A percentile compares a stretch with the other conserved stretches of the same genome.
Conservation (phyloP, 768 basidiomycete species). For the Naganishia randhawae region DNA sequence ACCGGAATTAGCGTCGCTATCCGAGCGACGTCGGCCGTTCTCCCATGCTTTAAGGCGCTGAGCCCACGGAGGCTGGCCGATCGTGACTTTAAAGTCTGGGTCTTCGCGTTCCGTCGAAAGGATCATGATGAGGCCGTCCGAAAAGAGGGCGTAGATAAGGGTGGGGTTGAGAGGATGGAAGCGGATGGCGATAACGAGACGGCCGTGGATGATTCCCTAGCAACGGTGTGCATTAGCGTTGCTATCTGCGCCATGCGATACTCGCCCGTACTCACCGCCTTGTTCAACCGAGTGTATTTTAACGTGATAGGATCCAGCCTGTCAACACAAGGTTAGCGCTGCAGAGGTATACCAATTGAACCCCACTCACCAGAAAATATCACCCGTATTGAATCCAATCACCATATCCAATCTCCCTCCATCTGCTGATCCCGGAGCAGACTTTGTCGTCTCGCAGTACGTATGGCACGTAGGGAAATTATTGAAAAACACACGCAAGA, state of each 20-base stretch:
- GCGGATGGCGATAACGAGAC: slow-evolving; percentile 37
- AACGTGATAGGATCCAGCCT: slow-evolving; percentile 59
- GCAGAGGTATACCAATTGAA: too few relatives aligned
- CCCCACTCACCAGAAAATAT: slow-evolving; percentile 68
- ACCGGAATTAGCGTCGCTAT: neutral
- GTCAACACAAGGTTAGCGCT: too few relatives aligned
- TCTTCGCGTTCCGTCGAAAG: slow-evolving; percentile 42
- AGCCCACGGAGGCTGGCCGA: slow-evolving; percentile 40
- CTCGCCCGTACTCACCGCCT: slow-evolving; percentile 41
- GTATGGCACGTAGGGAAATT: slow-evolving; percentile 87
- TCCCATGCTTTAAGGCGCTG: slow-evolving; percentile 30
- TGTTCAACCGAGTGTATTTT: slow-evolving; percentile 49
- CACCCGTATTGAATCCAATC: slow-evolving; percentile 90
- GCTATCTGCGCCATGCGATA: neutral
- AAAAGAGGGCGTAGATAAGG: slow-evolving; percentile 36
- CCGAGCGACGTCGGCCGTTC: neutral
- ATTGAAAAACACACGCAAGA: slow-evolving; percentile 78
- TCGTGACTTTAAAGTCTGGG: slow-evolving; percentile 35
- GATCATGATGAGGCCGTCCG: slow-evolving; percentile 41
- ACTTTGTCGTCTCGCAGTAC: slow-evolving; percentile 70
- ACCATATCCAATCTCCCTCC: slow-evolving; percentile 66
- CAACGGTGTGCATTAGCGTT: neutral
- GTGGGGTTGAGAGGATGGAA: slow-evolving; percentile 34
- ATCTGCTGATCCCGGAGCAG: slow-evolving; percentile 54
- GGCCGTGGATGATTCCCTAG: slow-evolving; percentile 47